These are phyloP conservation scores for Yamadazyma scolyti DNA, from an alignment of 805 yeast genomes.

Conservation along the genomic window DNA sequence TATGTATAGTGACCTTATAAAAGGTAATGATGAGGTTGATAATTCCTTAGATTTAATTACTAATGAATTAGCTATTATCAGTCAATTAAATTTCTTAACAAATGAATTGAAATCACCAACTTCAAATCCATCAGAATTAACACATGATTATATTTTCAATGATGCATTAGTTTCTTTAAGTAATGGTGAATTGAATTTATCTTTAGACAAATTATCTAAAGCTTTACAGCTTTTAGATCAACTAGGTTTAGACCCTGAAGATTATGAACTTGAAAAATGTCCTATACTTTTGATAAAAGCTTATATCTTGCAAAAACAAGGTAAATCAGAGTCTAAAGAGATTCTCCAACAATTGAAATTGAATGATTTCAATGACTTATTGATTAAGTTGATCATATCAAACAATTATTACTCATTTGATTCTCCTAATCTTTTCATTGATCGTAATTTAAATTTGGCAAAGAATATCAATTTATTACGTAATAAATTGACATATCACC, in stretches of 20 bases:
- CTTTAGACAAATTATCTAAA: constrained; percentile 41
- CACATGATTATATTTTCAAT: constrained; percentile 61
- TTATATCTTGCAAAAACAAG: constrained; percentile 41
- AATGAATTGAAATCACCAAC: constrained; percentile 3
- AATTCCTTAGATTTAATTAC: constrained; percentile 52
- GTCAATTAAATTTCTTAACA: constrained; percentile 36
- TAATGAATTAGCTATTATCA: constrained; percentile 66
- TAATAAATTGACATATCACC: constrained; percentile 29
- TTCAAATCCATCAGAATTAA: constrained; percentile 1
- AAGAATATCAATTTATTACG: no score
- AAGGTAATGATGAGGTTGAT: constrained; percentile 28
- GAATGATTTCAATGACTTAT: constrained; percentile 30
- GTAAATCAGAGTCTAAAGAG: constrained; percentile 30
- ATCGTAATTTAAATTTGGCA: no score
- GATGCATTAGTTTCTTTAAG: constrained; percentile 49
- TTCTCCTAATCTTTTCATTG: no score
- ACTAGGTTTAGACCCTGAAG: constrained; percentile 36
- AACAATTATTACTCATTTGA: constrained; percentile 41
- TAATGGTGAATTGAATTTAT: constrained; percentile 31
- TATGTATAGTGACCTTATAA: constrained; percentile 42
- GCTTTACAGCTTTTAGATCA: constrained; percentile 43
- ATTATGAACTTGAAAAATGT: constrained; percentile 53
- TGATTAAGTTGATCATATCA: constrained; percentile 37
- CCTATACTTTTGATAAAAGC: constrained; percentile 64
- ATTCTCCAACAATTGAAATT: constrained; percentile 28